Base-by-base conservation (phyloP, 768 basidiomycete genomes). In the Gloeostereum incarnatum region DNA sequence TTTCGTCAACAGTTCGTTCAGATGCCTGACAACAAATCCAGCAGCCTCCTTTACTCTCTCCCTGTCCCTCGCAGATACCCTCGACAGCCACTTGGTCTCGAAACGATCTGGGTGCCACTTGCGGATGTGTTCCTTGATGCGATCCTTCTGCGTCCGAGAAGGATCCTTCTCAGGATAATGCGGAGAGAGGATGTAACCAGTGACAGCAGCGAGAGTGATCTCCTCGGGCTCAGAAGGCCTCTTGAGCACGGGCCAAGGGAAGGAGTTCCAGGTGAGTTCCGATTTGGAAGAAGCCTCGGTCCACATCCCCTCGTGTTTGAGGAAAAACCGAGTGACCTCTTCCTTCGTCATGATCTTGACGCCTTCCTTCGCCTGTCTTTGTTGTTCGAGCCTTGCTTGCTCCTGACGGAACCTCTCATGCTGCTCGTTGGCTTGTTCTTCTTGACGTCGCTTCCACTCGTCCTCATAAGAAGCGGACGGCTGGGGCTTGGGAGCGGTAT, bases 41-140 rank as follows among this genome's bases (percentile, higher is more conserved):
- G 81, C 81, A n/a, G 78, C 86, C 41, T 72, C 69, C 57, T 73
- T 71, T 35, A 89, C 82, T 49, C 56, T 71, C 50, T 76, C 82
- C 53, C 66, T 68, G 43, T 87, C 81, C 24, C 54, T 64, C 44
- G 78, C 76, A 35, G 62, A 57, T 35, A 87, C 81, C 56, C 77
- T 77, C 8, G 68, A 60, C 51, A 88, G 54, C 38, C 73, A 59
- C 54, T 80, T 77, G 24, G 75, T 75, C 46, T 87, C 80, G 50
- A 89, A 88, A 23, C 81, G 75, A 58, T 89, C 86, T 3, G 86
- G 85, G 57, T 89, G 85, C 85, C 84, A 89, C 45, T 69, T 61
- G 56, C 73, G 70, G 48, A 89, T 68, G 38, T 78, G 74, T 43
- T 87, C 84, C 62, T 77, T 83, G 45, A 86, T 66, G 10, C 82